Conservation (phyloP, 106 monocot species). For the Allium fistulosum region DNA sequence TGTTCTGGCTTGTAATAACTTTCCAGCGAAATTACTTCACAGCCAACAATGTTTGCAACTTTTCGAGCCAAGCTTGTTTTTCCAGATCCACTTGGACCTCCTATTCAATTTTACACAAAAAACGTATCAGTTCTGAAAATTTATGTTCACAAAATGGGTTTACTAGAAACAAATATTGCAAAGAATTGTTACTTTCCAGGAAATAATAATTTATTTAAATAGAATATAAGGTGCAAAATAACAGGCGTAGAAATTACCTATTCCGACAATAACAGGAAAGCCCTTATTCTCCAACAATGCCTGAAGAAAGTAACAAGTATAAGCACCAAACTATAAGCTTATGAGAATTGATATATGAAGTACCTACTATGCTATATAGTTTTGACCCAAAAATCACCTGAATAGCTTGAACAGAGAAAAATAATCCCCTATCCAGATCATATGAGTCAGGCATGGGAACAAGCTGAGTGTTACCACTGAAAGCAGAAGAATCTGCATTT, state of each 20-base stretch:
- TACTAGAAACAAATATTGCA: background rate
- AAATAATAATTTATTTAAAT: too few relatives aligned
- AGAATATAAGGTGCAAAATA: background rate
- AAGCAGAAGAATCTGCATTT: slow-evolving; percentile 73
- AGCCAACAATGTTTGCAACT: slow-evolving; percentile 98
- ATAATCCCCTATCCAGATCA: slow-evolving; percentile 90
- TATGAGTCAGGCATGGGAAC: slow-evolving; percentile 87
- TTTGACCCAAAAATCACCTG: slow-evolving; percentile 35
- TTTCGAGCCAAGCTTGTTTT: slow-evolving; percentile 98
- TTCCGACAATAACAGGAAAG: slow-evolving; percentile 93
- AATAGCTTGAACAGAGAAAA: slow-evolving; percentile 94
- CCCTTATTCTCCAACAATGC: slow-evolving; percentile 90
- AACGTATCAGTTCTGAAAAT: background rate
- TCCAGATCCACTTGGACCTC: slow-evolving; percentile 99
- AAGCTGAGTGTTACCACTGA: slow-evolving; percentile 57
- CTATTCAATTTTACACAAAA: slow-evolving; percentile 23
- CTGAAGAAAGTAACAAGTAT: slow-evolving; percentile 30
- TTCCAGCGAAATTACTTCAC: slow-evolving; percentile 92
- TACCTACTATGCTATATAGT: too few relatives aligned
- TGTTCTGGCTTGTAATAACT: slow-evolving; percentile 96
- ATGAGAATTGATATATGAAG: too few relatives aligned
- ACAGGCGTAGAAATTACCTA: slow-evolving; percentile 44
- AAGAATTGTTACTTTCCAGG: background rate
- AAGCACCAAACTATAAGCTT: background rate
- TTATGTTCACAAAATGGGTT: background rate